Evolutionary conservation across 371 early-diverging fungal species (phyloP).

Genomic region (Haplosporangium sp.): DNA sequence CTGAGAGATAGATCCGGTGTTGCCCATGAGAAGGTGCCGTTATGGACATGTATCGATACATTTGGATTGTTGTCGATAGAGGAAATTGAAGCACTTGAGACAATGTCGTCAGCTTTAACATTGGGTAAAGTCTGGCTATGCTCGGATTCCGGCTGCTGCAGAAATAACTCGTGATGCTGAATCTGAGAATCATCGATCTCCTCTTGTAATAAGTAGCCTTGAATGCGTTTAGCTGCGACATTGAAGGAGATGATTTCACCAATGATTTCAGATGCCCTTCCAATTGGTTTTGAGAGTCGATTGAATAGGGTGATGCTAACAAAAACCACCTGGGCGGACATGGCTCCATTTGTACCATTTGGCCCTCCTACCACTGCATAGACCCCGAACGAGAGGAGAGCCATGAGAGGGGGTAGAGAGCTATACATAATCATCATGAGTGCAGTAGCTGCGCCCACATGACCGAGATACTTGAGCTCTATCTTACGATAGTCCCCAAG

Average conservation of each 20-base stretch:
- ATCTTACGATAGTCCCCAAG: constrained; percentile 24
- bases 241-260: constrained; percentile 22
- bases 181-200: constrained; percentile 60
- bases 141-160: not conserved
- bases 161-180: constrained; percentile 10
- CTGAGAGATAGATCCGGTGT: not conserved
- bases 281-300: constrained; percentile 29
- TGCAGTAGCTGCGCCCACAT: constrained; percentile 12
- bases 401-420: constrained; percentile 41
- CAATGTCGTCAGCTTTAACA: not conserved
- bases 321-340: constrained; percentile 48
- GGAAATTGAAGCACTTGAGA: constrained; percentile 37
- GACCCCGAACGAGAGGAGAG: constrained; percentile 35
- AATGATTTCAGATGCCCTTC: constrained; percentile 18
- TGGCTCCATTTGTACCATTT: constrained; percentile 38
- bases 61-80: constrained; percentile 56
- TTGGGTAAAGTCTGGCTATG: not conserved
- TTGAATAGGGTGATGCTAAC: constrained; percentile 44
- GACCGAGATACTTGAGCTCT: constrained; percentile 31
- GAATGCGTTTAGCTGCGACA: constrained; percentile 44
- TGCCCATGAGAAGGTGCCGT: constrained; percentile 39
- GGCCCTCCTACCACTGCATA: constrained; percentile 35
- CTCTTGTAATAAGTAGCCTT: constrained; percentile 38
- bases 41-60: constrained; percentile 22
- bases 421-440: constrained; percentile 54